Evolutionary conservation across 352 stramenopile genomes (phyloP), one percentile per base, ranked within the genome.

Genomic region (Globisporangium apiculatum): DNA sequence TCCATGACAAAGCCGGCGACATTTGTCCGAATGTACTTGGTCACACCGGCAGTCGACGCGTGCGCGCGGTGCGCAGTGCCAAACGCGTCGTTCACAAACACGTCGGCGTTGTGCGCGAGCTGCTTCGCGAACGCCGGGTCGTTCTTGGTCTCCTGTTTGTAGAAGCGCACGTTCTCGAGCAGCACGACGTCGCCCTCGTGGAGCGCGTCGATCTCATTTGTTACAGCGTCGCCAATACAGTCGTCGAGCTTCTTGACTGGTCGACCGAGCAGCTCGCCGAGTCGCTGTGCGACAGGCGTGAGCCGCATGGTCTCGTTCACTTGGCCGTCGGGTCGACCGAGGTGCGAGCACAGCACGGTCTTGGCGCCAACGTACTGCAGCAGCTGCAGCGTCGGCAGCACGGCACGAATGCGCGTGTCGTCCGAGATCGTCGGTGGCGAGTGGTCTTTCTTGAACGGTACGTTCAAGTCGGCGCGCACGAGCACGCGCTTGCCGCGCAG

Each of bases 71-170:
- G 97, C 48, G 96, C 97, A 40, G 96, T 98, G 56, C 97, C 97
- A 70, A 99, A 99, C 8, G 97, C 97, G 73, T 99, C 97, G 72
- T 99, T 99, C 45, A 99, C 96, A 73, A 92, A 99, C 52, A 98
- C 67, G 57, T 98, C 91, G 57, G 95, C 95, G 48, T 76, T 76
- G 67, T 92, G 83, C 15, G 95, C 92, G 58, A 99, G 83, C 71
- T 98, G 86, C 74, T 97, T 86, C 59, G 96, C 93, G 61, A 99
- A 98, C 53, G 73, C 85, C 24, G 84, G 52, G 53, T 98, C 93
- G 78, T 99, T 99, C 83, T 98, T 97, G 54, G 84, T 92, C 76
- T 99, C 96, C 69, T 98, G 88, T 72, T 97, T 95, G 87, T 99
- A 98, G 86, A 99, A 99, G 17, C 97, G 94, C 46, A 97, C 81